These are phyloP conservation scores for Salix purpurea DNA, from an alignment of 345 rosid species.

Conservation along the genomic window DNA sequence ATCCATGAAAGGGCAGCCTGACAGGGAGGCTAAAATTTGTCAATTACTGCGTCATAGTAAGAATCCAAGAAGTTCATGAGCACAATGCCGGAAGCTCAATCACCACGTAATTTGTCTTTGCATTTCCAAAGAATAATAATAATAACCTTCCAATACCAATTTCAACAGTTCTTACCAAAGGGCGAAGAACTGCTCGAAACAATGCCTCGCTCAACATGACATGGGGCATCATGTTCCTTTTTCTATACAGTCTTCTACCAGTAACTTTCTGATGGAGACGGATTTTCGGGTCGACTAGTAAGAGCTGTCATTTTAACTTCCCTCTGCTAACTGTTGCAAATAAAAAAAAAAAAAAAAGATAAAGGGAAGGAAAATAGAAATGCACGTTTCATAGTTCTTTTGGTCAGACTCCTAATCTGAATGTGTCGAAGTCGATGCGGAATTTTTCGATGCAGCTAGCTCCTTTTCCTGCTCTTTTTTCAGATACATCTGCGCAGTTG, in stretches of 20 bases:
- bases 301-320: conserved; percentile 3
- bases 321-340: neutral
- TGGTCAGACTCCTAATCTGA: conserved; percentile 31
- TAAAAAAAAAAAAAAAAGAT: neutral
- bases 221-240: conserved; percentile 15
- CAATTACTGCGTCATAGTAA: neutral
- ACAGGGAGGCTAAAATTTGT: neutral
- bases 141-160: conserved; percentile 7
- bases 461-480: conserved; percentile 72
- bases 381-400: conserved; percentile 3
- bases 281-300: neutral
- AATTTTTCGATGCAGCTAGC: conserved; percentile 34
- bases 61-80: neutral
- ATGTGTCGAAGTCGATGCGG: conserved; percentile 20
- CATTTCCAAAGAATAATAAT: conserved; percentile 21
- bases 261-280: conserved; percentile 12
- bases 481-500: conserved; percentile 72
- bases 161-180: conserved; percentile 3
- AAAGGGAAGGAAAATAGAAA: neutral
- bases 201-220: conserved; percentile 7
- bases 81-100: neutral
- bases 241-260: conserved; percentile 32
- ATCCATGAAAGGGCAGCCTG: neutral
- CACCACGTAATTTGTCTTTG: conserved; percentile 7
- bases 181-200: conserved; percentile 1